These are phyloP conservation scores for Sordaria brevicollis DNA, from an alignment of 495 filamentous ascomycete genomes.

Conservation along the genomic window DNA sequence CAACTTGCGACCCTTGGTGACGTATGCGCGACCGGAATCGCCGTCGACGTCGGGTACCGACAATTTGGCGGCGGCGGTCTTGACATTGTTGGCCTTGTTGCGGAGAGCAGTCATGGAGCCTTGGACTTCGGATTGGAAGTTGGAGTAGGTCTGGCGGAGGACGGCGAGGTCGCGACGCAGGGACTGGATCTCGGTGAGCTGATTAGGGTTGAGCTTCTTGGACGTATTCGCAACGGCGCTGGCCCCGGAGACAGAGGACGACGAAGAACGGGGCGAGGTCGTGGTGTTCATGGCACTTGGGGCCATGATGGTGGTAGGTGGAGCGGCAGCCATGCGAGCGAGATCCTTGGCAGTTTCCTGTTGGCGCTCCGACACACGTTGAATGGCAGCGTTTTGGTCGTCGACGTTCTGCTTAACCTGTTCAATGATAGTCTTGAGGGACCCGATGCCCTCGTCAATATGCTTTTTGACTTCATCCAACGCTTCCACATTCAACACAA, in stretches of 20 bases:
- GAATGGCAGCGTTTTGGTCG: slow-evolving; percentile 67
- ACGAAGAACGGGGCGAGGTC: slow-evolving; percentile 24
- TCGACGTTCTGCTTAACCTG: slow-evolving; percentile 68
- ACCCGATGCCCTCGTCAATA: slow-evolving; percentile 85
- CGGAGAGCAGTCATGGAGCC: slow-evolving; percentile 76
- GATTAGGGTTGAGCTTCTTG: slow-evolving; percentile 33
- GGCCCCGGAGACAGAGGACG: slow-evolving; percentile 2
- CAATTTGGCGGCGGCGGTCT: slow-evolving; percentile 59
- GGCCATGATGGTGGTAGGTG: slow-evolving; percentile 35
- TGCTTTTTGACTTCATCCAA: slow-evolving; percentile 94
- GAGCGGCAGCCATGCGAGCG: slow-evolving; percentile 64
- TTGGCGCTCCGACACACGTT: slow-evolving; percentile 84
- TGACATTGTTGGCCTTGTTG: slow-evolving; percentile 69
- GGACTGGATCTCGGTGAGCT: slow-evolving; percentile 66
- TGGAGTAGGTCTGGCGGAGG: slow-evolving; percentile 84
- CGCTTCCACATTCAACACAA: slow-evolving; percentile 89
- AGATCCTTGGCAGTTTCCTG: slow-evolving; percentile 86
- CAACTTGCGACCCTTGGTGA: slow-evolving; percentile 73
- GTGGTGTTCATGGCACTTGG: slow-evolving; percentile 7
- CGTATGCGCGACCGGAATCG: slow-evolving; percentile 69
- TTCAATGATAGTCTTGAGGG: slow-evolving; percentile 68
- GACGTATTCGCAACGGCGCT: slow-evolving; percentile 3
- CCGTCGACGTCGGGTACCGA: slow-evolving; percentile 53
- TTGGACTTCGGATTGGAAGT: slow-evolving; percentile 79
- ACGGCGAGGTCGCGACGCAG: slow-evolving; percentile 87